Evolutionary conservation across 768 basidiomycete genomes (phyloP), one percentile per base, ranked within the genome.

Genomic region (Termitomyces sp.): DNA sequence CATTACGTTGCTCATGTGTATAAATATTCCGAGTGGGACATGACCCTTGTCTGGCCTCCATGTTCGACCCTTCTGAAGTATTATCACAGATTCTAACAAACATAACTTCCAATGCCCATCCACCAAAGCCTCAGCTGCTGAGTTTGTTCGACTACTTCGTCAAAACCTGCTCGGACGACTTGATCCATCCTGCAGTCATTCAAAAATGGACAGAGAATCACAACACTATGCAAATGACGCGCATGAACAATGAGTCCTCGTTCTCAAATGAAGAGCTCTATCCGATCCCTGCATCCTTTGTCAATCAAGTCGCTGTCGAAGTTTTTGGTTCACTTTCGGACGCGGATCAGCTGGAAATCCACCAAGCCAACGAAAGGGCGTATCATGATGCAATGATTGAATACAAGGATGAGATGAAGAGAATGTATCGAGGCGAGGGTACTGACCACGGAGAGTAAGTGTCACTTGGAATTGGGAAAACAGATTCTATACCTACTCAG

Each of bases 121-220:
- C 57, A 16, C 18, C 30, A n/a, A 40, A 12, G 14, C 57, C 57
- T 36, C 50, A 30, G 42, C 18, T 57, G 16, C 30, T 32, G 12
- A 51, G 38, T 26, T 22, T 33, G 43, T 52, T 44, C 16, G 57
- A 57, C 6, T 57, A 45, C 33, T 57, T 57, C 18, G 24, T 57
- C 22, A 36, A 52, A n/a, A 44, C 9, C 8, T 28, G 7, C 32
- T 57, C 48, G 12, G 30, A 18, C n/a, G 42, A 51, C 40, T 44
- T 57, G 35, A 45, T 57, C 18, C 24, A 52, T 30, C 50, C 57
- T n/a, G 24, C 4, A 0, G 48, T 30, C 6, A 28, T 57, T 1
- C 18, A 44, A 38, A 40, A 45, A 46, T 57, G 57, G 57, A 44
- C 32, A 20, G 43, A 52, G 18, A 28, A 36, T 13, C 3, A n/a